These are phyloP conservation scores for Seiridium unicorne DNA, from an alignment of 2,329 filamentous ascomycete species.

Conservation along the genomic window DNA sequence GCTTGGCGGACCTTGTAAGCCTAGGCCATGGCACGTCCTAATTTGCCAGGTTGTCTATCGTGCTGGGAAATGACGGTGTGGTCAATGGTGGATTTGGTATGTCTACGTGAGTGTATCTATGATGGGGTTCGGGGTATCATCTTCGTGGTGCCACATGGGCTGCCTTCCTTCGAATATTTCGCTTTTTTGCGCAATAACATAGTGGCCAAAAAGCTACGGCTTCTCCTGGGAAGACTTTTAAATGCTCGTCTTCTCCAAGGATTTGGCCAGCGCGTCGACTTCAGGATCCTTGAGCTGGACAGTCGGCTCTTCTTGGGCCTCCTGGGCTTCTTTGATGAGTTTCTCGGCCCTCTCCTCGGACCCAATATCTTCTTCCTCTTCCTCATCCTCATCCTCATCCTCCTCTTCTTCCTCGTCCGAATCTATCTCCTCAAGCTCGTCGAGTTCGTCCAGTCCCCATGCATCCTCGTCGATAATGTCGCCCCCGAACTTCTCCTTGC, in stretches of 20 bases:
- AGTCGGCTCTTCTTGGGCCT: conserved; percentile 73
- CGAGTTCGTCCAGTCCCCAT: conserved; percentile 83
- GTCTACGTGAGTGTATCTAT: conserved; percentile 5
- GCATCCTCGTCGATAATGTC: conserved; percentile 70
- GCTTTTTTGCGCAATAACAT: not conserved
- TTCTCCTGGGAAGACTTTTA: conserved; percentile 25
- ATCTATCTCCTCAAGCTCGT: conserved; percentile 76
- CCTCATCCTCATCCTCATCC: conserved; percentile 67
- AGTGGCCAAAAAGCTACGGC: not conserved
- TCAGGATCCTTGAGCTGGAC: conserved; percentile 69
- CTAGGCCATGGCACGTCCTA: too few relatives aligned
- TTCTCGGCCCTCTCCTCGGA: conserved; percentile 67
- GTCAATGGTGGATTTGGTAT: not conserved
- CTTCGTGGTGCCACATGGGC: not conserved
- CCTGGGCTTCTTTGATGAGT: conserved; percentile 65
- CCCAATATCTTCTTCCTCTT: conserved; percentile 54
- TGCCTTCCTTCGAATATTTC: not conserved
- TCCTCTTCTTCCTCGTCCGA: conserved; percentile 69
- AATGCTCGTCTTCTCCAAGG: conserved; percentile 69
- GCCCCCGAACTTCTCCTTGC: conserved; percentile 72
- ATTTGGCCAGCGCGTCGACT: conserved; percentile 77
- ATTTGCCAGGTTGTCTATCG: too few relatives aligned
- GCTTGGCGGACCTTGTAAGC: too few relatives aligned
- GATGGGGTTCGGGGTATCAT: conserved; percentile 4
- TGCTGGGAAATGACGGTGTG: not conserved